These are phyloP conservation scores for Populus alba DNA, from an alignment of 345 rosid species.

Conservation along the genomic window DNA sequence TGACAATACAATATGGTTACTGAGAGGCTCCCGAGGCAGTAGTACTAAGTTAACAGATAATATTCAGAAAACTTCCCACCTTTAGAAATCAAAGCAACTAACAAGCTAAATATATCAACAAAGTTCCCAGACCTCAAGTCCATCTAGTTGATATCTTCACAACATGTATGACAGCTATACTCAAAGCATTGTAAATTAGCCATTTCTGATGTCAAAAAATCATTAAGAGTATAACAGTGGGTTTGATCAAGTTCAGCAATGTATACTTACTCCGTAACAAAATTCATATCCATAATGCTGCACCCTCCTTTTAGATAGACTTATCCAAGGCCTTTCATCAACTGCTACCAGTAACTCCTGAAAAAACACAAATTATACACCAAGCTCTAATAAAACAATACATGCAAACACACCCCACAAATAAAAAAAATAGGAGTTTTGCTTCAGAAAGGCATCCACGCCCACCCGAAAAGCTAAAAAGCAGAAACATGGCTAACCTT, in stretches of 20 bases:
- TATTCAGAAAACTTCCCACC: not conserved
- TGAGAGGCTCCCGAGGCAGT: too few species aligned
- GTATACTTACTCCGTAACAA: slow-evolving; percentile 52
- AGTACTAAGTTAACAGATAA: too few species aligned
- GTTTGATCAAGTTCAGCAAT: slow-evolving; percentile 2
- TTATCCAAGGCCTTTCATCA: slow-evolving; percentile 71
- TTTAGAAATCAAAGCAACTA: not conserved
- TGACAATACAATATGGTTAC: too few species aligned
- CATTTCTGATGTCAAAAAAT: not conserved
- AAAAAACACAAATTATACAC: not conserved
- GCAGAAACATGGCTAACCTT: slow-evolving; percentile 39
- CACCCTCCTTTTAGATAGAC: slow-evolving; percentile 80
- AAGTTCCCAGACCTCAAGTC: not conserved
- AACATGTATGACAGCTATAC: not conserved
- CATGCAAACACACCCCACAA: not conserved
- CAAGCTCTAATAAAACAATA: not conserved
- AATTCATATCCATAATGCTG: slow-evolving; percentile 97
- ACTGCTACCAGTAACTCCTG: slow-evolving; percentile 84
- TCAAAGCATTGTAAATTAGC: not conserved
- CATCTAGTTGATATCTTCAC: not conserved
- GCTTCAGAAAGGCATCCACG: too few species aligned
- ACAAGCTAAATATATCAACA: not conserved
- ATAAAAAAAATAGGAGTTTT: not conserved
- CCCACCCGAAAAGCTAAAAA: not conserved
- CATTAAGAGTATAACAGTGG: not conserved